Conservation (phyloP, 2,329 filamentous ascomycete genomes). For the Leptographium wingfieldii region DNA sequence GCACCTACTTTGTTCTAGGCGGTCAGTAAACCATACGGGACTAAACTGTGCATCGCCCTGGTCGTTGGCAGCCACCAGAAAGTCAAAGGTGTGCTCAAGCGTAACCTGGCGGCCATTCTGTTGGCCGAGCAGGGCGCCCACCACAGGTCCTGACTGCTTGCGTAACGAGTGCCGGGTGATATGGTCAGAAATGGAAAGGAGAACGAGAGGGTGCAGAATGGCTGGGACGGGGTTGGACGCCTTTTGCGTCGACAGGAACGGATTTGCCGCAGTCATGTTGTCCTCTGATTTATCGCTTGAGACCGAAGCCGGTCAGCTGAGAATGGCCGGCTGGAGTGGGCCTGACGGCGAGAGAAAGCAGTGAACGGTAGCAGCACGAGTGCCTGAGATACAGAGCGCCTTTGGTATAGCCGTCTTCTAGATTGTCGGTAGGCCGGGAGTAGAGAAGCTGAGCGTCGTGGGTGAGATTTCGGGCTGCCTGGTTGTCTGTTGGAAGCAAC, state of each 20-base stretch:
- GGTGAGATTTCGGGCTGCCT: background rate
- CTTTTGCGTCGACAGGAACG: constrained; percentile 54
- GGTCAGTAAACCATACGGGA: constrained; percentile 57
- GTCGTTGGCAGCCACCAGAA: constrained; percentile 38
- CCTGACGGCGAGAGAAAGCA: background rate
- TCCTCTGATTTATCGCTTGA: background rate
- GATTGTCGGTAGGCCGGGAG: background rate
- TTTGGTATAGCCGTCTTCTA: too few relatives aligned
- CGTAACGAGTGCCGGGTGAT: constrained; percentile 83
- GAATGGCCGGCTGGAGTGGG: background rate
- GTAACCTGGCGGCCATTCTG: constrained; percentile 85
- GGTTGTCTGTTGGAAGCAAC: background rate
- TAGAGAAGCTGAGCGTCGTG: background rate
- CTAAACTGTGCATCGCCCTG: constrained; percentile 52
- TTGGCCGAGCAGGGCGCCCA: constrained; percentile 81
- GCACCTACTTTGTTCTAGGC: constrained; percentile 71
- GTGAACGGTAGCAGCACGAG: background rate
- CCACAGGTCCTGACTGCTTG: constrained; percentile 59
- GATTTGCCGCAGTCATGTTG: constrained; percentile 26
- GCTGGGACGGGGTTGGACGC: constrained; percentile 65
- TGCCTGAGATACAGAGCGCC: background rate
- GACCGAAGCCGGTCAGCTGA: background rate
- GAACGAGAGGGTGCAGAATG: constrained; percentile 82
- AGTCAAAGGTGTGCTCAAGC: constrained; percentile 87
- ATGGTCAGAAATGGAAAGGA: constrained; percentile 94